These are phyloP conservation scores for Geoglossum cookeanum DNA, from an alignment of 2,329 filamentous ascomycete genomes.

Conservation along the genomic window DNA sequence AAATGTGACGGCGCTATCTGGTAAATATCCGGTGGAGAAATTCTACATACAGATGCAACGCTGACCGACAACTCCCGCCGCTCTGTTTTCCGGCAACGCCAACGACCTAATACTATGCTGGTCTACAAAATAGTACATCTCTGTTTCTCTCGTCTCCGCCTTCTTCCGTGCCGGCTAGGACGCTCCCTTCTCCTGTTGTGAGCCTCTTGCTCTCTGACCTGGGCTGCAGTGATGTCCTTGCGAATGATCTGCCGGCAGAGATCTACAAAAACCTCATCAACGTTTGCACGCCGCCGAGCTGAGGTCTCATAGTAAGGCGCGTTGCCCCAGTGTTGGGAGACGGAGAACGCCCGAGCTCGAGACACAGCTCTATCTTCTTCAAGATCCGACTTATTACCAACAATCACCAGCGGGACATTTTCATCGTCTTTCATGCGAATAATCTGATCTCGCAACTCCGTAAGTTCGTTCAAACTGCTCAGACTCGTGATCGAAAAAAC, in stretches of 20 bases:
- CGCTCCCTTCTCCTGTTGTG: not conserved
- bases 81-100: not conserved
- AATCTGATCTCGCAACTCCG: conserved; percentile 70
- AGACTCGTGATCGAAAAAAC: conserved; percentile 82
- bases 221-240: conserved; percentile 30
- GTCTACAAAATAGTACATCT: conserved; percentile 1
- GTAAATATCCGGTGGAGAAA: not conserved
- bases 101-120: not conserved
- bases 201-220: not conserved
- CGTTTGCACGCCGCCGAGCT: conserved; percentile 64
- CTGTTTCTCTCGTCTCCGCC: not conserved
- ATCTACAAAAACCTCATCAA: conserved; percentile 77
- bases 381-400: conserved; percentile 80
- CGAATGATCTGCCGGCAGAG: conserved; percentile 68
- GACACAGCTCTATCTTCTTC: conserved; percentile 69
- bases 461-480: conserved; percentile 66
- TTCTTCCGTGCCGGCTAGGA: not conserved
- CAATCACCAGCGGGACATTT: conserved; percentile 69
- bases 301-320: conserved; percentile 85
- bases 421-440: conserved; percentile 81
- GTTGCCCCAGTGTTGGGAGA: conserved; percentile 72
- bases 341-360: conserved; percentile 58
- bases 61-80: not conserved
- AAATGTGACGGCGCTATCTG: not conserved
- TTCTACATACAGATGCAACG: conserved; percentile 1